A percentile compares a stretch with the other conserved stretches of the same genome.
Evolutionary conservation across 1,284 basidiomycete species (phyloP).

Genomic region (Cystobasidiaceae sp.): DNA sequence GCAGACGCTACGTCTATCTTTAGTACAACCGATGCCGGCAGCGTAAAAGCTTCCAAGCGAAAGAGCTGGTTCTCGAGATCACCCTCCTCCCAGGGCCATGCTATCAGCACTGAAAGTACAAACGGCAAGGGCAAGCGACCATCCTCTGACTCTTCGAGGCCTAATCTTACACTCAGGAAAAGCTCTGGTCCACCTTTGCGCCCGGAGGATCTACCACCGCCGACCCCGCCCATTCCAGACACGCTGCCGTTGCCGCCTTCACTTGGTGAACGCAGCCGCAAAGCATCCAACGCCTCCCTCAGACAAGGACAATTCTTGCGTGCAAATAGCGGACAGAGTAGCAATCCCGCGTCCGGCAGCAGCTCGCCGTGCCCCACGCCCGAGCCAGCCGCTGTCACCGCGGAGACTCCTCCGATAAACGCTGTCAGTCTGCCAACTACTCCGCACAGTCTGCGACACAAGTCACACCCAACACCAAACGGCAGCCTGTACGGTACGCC

Average conservation of each 20-base stretch:
- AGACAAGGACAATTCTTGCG: too few relatives aligned
- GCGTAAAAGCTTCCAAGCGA: conserved; percentile 7
- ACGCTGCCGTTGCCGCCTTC: conserved; percentile 7
- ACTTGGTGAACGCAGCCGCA: not conserved
- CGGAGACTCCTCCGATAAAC: too few relatives aligned
- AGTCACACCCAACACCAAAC: too few relatives aligned
- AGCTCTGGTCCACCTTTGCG: not conserved
- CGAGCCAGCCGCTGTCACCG: too few relatives aligned
- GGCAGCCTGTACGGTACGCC: not conserved
- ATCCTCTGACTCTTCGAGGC: not conserved
- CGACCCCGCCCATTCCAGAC: conserved; percentile 11
- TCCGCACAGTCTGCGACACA: too few relatives aligned
- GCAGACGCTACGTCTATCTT: not conserved
- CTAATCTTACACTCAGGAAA: not conserved
- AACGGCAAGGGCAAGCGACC: not conserved
- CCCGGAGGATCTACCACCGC: too few relatives aligned
- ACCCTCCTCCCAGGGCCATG: conserved; percentile 2
- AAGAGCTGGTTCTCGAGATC: conserved; percentile 25
- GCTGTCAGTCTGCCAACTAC: too few relatives aligned
- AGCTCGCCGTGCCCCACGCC: too few relatives aligned
- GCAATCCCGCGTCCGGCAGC: not conserved
- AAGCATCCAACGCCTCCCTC: not conserved
- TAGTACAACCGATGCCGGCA: not conserved
- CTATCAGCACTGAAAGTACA: not conserved
- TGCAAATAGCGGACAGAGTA: not conserved